phyloP scores from a whole-genome alignment of 768 basidiomycete genomes.

The Cyathus striatus region DNA sequence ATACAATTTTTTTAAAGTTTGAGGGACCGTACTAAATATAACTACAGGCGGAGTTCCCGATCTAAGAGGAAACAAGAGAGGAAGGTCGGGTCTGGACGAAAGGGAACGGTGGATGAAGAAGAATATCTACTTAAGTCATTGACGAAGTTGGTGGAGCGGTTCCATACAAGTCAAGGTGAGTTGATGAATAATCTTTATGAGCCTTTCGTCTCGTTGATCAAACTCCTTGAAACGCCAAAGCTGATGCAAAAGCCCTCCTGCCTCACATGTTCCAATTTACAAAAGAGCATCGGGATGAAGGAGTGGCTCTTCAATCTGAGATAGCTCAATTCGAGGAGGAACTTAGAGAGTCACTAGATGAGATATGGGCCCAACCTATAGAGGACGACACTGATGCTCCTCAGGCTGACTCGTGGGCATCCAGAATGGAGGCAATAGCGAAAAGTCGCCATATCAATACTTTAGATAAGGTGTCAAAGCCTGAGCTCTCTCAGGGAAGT shows the following conservation, averaged over 20 bases:
- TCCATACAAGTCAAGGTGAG: constrained; percentile 60
- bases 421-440: constrained; percentile 50
- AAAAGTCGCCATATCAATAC: constrained; percentile 43
- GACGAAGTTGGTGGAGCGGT: constrained; percentile 64
- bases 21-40: not conserved
- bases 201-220: constrained; percentile 29
- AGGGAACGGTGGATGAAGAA: constrained; percentile 95
- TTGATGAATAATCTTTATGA: constrained; percentile 24
- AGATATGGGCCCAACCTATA: constrained; percentile 54
- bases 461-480: constrained; percentile 48
- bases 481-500: constrained; percentile 28
- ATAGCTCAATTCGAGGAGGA: constrained; percentile 53
- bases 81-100: constrained; percentile 83
- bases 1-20: not conserved
- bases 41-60: constrained; percentile 62
- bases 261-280: constrained; percentile 76
- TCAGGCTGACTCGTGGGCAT: constrained; percentile 41
- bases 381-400: constrained; percentile 21
- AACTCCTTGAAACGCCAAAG: constrained; percentile 9
- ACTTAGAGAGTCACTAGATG: constrained; percentile 50
- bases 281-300: constrained; percentile 63
- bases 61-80: constrained; percentile 84
- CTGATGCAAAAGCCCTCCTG: constrained; percentile 60
- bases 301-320: constrained; percentile 55
- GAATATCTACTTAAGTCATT: constrained; percentile 87